Percentiles rank a stretch among this genome's conserved stretches.
Conservation (phyloP, 78 protist species). For the Chrysochromulina parva region DNA sequence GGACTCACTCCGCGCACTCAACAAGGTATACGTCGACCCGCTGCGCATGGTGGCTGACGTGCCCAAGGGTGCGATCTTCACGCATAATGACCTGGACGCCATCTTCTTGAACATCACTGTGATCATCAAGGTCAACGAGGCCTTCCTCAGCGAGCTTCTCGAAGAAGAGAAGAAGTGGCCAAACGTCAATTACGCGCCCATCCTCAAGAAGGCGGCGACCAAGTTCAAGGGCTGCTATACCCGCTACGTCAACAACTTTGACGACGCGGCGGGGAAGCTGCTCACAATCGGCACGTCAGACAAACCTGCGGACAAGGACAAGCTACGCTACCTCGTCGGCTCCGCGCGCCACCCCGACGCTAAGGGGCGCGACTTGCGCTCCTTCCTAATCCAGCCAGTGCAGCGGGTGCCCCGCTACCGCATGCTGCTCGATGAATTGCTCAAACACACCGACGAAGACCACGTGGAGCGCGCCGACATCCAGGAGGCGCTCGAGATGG, state of each 20-base stretch:
- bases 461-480: neutral
- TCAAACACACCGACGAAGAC: neutral
- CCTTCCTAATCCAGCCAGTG: neutral
- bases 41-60: too few species aligned
- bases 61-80: neutral
- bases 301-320: neutral
- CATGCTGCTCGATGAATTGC: neutral
- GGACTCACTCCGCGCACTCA: too few species aligned
- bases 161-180: neutral
- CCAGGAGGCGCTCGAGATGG: neutral
- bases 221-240: neutral
- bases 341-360: neutral
- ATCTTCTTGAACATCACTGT: neutral
- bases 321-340: neutral
- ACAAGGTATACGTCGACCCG: too few species aligned
- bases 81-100: neutral
- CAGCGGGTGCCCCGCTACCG: conserved; percentile 15
- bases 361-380: neutral
- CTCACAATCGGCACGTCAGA: too few species aligned
- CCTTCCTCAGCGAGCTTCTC: neutral
- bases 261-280: neutral
- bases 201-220: neutral
- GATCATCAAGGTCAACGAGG: neutral
- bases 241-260: neutral
- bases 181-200: neutral